Conservation (phyloP, 2,329 filamentous ascomycete genomes). For the Lomentospora prolificans region DNA sequence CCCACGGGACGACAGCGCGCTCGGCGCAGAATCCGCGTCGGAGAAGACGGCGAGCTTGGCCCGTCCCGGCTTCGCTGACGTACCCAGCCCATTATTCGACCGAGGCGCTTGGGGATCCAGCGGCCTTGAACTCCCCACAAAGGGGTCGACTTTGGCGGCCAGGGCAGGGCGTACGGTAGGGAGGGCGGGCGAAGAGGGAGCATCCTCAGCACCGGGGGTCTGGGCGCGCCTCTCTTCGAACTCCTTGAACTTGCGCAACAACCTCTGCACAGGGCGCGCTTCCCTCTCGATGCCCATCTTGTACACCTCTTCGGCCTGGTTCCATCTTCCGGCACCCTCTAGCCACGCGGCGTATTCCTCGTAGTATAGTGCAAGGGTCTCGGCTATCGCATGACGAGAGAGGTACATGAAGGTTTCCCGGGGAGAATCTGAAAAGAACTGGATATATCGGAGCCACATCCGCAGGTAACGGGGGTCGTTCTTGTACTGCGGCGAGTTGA, state of each 20-base stretch:
- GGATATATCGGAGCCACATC: constrained; percentile 89
- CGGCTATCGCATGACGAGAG: constrained; percentile 78
- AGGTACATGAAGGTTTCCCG: constrained; percentile 89
- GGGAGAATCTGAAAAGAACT: constrained; percentile 85
- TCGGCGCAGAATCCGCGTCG: constrained; percentile 55
- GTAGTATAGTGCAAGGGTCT: constrained; percentile 82
- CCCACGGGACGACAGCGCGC: constrained; percentile 40
- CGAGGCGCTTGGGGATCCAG: constrained; percentile 58
- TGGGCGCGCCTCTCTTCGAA: constrained; percentile 73
- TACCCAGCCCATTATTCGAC: constrained; percentile 34
- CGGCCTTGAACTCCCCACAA: constrained; percentile 44
- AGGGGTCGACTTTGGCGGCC: constrained; percentile 78
- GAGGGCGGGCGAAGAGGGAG: constrained; percentile 77
- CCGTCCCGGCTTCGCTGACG: constrained; percentile 55
- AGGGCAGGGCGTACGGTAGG: constrained; percentile 75
- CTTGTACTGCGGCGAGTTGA: constrained; percentile 78
- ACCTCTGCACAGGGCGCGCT: constrained; percentile 68
- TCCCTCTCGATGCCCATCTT: constrained; percentile 81
- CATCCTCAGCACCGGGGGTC: constrained; percentile 43
- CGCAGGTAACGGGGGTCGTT: constrained; percentile 92
- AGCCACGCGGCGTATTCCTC: constrained; percentile 95
- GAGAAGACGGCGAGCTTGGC: constrained; percentile 88
- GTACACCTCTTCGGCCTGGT: constrained; percentile 90
- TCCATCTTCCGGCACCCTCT: constrained; percentile 73
- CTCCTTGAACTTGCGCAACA: constrained; percentile 84